Evolutionary conservation across 2,329 filamentous ascomycete species (phyloP), one percentile per base, ranked within the genome.

Genomic region (Helotiales sp.): DNA sequence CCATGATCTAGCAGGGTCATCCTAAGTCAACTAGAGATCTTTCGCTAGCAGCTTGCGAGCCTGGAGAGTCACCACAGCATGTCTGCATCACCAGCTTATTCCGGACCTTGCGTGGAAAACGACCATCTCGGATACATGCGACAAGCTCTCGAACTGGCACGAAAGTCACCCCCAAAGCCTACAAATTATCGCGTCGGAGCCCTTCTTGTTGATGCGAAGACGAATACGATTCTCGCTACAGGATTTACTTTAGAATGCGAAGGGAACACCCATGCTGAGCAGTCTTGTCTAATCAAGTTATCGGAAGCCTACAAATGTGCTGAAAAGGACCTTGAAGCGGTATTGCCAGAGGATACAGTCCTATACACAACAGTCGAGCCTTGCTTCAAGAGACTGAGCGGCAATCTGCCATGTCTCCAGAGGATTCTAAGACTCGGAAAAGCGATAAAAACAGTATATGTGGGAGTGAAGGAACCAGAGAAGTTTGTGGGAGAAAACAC

Each of bases 211-310:
- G 79, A 85, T 57, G 72, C 79, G 13, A 74, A 75, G 40, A 79
- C 77, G 33, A 80, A 85, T 66, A 71, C 75, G 25, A 78, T 96
- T 57, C 79, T 96, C 27, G 84, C 89, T 0, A 90, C 90, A 1
- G 93, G 95, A 54, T 98, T 93, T 76, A 97, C 95, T 0, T 81
- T 97, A 58, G 93, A 99, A 74, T 84, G 93, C 3, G 81, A 86
- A 46, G 95, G 93, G 40, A 99, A 99, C 76, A 98, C 95, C 0
- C 95, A 99, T 70, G 95, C 95, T 3, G 95, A 99, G 72, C 92
- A 99, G 76, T 93, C 89, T 73, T 96, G 91, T 70, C 81, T 99
- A 56, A 75, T 87, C 49, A 98, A 99, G 72, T 81, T 87, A 13
- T 78, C 83, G 1, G 68, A 76, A 48, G 66, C 76, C 61, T 71